phyloP scores from a whole-genome alignment of 441 rosid genomes.

The Arabidopsis lyrata region DNA sequence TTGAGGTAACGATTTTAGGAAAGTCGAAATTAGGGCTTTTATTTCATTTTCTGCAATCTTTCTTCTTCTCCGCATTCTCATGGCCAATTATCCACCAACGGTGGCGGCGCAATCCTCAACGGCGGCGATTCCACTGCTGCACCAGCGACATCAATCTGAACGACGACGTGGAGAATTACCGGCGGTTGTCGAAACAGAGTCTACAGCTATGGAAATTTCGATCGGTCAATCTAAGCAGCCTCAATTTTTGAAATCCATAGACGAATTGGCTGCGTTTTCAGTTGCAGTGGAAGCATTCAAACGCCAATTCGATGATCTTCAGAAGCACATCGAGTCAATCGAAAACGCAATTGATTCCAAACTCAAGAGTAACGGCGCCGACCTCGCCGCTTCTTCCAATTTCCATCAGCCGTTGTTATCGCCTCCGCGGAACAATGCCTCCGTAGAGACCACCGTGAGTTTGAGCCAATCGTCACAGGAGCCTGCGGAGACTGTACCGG shows the following conservation, averaged over 20 bases:
- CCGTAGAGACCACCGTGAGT: conserved; percentile 2
- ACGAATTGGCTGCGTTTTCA: conserved; percentile 50
- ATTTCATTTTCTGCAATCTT: no score
- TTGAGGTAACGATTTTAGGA: no score
- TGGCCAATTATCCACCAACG: not conserved
- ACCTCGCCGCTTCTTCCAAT: not conserved
- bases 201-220: not conserved
- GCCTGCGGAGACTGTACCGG: conserved; percentile 12
- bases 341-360: conserved; percentile 51
- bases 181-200: not conserved
- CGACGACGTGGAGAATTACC: not conserved
- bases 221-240: conserved; percentile 14
- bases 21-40: no score
- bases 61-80: no score
- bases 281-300: conserved; percentile 54
- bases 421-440: conserved; percentile 6
- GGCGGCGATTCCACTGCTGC: conserved; percentile 2
- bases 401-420: not conserved
- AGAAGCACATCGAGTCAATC: conserved; percentile 59
- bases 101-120: conserved; percentile 7
- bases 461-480: conserved; percentile 6
- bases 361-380: conserved; percentile 37
- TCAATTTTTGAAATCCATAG: conserved; percentile 50
- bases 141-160: conserved; percentile 17
- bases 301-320: conserved; percentile 56